Percentiles rank a stretch among this genome's conserved stretches.
Evolutionary conservation across 352 stramenopile species (phyloP).

Genomic region (Achlya hypogyna): DNA sequence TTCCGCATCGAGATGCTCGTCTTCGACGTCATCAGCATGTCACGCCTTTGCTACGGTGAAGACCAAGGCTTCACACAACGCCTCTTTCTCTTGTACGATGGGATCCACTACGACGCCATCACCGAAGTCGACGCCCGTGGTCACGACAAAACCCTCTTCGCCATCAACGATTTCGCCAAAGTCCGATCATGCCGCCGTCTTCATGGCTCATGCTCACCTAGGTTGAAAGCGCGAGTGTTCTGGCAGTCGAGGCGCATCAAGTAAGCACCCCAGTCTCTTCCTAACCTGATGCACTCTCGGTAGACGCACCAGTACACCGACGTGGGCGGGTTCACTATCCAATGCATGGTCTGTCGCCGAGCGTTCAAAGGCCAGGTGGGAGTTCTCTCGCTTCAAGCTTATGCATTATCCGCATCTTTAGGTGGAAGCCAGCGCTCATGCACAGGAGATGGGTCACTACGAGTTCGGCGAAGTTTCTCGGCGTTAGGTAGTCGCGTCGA

Average conservation of each 20-base stretch:
- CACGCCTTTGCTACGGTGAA: conserved; percentile 68
- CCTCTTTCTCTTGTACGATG: conserved; percentile 81
- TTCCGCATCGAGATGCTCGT: conserved; percentile 78
- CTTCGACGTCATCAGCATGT: conserved; percentile 82
- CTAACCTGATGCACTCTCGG: background rate
- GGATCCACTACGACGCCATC: conserved; percentile 78
- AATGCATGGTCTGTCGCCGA: conserved; percentile 55
- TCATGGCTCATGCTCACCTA: conserved; percentile 19
- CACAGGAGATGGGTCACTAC: conserved; percentile 51
- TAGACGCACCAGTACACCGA: conserved; percentile 78
- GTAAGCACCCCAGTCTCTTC: conserved; percentile 15
- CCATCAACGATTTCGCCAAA: conserved; percentile 81
- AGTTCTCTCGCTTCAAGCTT: background rate
- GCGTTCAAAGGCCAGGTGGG: conserved; percentile 56
- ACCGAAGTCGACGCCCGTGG: conserved; percentile 39
- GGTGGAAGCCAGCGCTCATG: conserved; percentile 55
- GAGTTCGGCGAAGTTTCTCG: conserved; percentile 56
- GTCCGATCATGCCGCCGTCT: conserved; percentile 21
- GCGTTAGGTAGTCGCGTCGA: background rate
- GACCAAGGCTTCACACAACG: conserved; percentile 73
- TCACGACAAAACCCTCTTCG: conserved; percentile 54
- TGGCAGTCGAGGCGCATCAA: conserved; percentile 73
- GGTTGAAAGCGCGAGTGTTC: conserved; percentile 67
- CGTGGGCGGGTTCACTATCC: conserved; percentile 56
- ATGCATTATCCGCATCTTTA: conserved; percentile 1